Base-by-base conservation (phyloP, 2,329 filamentous ascomycete species). In the Penicillium olsonii region DNA sequence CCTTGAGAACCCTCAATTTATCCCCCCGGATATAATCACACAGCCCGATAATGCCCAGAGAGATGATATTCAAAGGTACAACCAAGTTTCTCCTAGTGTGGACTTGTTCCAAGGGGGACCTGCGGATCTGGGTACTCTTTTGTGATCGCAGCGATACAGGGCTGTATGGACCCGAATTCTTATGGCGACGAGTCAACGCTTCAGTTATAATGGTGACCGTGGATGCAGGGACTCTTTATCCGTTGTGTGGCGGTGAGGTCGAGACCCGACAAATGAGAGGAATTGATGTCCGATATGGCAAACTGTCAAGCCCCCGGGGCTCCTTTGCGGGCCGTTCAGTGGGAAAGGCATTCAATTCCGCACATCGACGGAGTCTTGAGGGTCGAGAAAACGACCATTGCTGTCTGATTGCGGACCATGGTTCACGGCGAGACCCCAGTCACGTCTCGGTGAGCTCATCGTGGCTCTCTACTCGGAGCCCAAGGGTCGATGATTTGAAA, bases 361-460 rank as follows among this genome's bases (percentile, higher is more conserved):
- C 15, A 12, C n/a, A 42, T 14, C 8, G 8, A 8, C 8, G 14
- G 29, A 4, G 5, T n/a, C 12, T 6, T 31, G 29, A 31, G 29
- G 29, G 12, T n/a, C n/a, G 11, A n/a, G 12, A 14, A 31, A 31
- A n/a, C n/a, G 12, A n/a, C 11, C 4, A 31, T 31, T 17, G 11
- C 27, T 27, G 26, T 20, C 9, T 27, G 7, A 37, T 35, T 17
- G 3, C 33, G 20, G 26, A 47, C 48, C 43, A 15, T 42, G 43
- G 43, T n/a, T 50, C 41, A 26, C 11, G 11, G 7, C 17, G 10
- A 33, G 27, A 33, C 38, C 37, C 24, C 37, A 34, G 34, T 33
- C 37, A 50, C 43, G 43, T 47, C 37, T 31, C 31, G 8, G 48
- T 50, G 43, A 50, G 43, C 43, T 50, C 48, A 50, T 47, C n/a